Base-by-base conservation (phyloP, 164 flowering plant species). In the Aristolochia fimbriata region DNA sequence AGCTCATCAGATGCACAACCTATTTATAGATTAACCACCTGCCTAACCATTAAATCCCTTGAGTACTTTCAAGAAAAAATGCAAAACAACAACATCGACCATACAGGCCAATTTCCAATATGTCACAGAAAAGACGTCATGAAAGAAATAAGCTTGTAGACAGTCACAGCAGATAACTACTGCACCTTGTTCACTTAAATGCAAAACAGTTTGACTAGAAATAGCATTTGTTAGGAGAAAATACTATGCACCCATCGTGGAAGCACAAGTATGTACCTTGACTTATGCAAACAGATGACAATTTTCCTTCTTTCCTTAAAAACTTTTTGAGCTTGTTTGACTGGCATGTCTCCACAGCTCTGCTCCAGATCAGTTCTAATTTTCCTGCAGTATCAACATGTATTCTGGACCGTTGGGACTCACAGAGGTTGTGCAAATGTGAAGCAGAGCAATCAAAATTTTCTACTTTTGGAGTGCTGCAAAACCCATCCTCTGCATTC, bases 341-440 rank as follows among this genome's bases (percentile, higher is more conserved):
- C 54, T 76, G 76, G 68, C 86, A 86, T 47, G 69, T 66, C 59
- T 74, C 88, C 17, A 73, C 66, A 56, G 87, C 81, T 66, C 69
- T 75, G 53, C 62, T 77, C 98, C 98, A 92, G 48, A 83, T 69
- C 15, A 65, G 62, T 50, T 84, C 96, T 65, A 92, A 55, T 19
- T 67, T 66, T 27, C 66, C 77, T 21, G 67, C 55, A 60, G 52
- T 65, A 64, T 78, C 74, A 65, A 65, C 66, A 15, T 62, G 71
- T 17, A 47, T 41, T 60, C 67, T 78, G 20, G 55, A 52, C 55
- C 64, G 72, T 21, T 65, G 54, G 11, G 69, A 60, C 33, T 61
- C 78, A 31, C 25, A 61, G 33, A 57, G 66, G 30, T 72, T 77
- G 63, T 71, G 69, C 10, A 69, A 60, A 73, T 70, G 64, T 47